Conservation (phyloP, 2,329 filamentous ascomycete genomes). For the Onygenales sp. region DNA sequence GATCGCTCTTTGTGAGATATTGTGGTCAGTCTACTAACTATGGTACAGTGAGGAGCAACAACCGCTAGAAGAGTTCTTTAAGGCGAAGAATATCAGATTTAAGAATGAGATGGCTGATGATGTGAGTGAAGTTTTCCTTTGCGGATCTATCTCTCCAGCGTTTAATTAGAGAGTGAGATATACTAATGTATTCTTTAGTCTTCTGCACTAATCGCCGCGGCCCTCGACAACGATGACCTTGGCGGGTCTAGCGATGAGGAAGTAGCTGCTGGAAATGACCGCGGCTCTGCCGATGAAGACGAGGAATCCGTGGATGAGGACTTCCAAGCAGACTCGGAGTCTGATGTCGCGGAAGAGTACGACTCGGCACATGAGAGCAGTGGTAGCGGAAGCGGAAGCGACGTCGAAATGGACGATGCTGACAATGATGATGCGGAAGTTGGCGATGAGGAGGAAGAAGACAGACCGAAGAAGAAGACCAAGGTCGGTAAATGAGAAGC, state of each 20-base stretch:
- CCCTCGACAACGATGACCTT: slow-evolving; percentile 74
- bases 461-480: slow-evolving; percentile 56
- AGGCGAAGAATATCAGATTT: slow-evolving; percentile 83
- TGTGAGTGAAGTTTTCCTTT: slow-evolving; percentile 41
- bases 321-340: slow-evolving; percentile 85
- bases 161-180: neutral
- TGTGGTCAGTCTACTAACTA: slow-evolving; percentile 16
- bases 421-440: slow-evolving; percentile 31
- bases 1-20: neutral
- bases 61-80: slow-evolving; percentile 95
- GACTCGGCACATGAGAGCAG: slow-evolving; percentile 86
- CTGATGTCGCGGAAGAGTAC: slow-evolving; percentile 91
- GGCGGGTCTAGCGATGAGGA: slow-evolving; percentile 77
- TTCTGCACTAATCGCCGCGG: slow-evolving; percentile 60
- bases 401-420: slow-evolving; percentile 47
- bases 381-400: slow-evolving; percentile 58
- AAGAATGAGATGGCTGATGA: slow-evolving; percentile 99
- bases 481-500: slow-evolving; percentile 35
- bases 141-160: slow-evolving; percentile 1
- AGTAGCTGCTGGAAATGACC: slow-evolving; percentile 59
- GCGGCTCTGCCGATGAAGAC: slow-evolving; percentile 91
- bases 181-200: slow-evolving; percentile 32
- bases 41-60: slow-evolving; percentile 70
- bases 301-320: slow-evolving; percentile 94
- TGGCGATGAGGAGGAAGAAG: slow-evolving; percentile 37